Percentiles rank a stretch among this genome's conserved stretches.
phyloP scores from a whole-genome alignment of 1,284 basidiomycete genomes.

The Malassezia slooffiae region DNA sequence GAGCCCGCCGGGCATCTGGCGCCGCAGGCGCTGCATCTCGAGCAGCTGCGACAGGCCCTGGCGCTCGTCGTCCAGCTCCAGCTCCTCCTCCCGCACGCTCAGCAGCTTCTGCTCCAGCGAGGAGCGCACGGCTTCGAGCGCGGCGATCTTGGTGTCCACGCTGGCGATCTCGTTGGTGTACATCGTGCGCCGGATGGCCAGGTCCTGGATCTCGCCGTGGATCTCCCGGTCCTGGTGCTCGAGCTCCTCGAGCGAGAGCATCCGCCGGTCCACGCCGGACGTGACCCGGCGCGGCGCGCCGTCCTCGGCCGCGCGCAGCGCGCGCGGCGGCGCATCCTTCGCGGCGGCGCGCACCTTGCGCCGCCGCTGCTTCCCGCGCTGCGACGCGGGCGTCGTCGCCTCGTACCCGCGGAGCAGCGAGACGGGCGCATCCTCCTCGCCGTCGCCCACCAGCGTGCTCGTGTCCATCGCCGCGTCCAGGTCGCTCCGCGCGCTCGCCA shows the following conservation, averaged over 20 bases:
- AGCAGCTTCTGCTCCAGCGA: slow-evolving; percentile 73
- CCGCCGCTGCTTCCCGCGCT: slow-evolving; percentile 28
- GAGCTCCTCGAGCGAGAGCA: slow-evolving; percentile 35
- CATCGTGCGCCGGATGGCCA: slow-evolving; percentile 25
- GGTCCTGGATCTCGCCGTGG: slow-evolving; percentile 31
- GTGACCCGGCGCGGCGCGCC: background rate
- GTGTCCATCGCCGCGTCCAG: slow-evolving; percentile 17
- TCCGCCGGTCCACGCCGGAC: background rate
- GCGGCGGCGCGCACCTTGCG: slow-evolving; percentile 23
- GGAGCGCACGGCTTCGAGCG: slow-evolving; percentile 67
- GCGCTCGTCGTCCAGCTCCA: slow-evolving; percentile 75
- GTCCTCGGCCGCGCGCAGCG: background rate
- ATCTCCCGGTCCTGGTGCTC: slow-evolving; percentile 38
- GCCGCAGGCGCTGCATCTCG: slow-evolving; percentile 34
- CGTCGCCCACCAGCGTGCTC: slow-evolving; percentile 1
- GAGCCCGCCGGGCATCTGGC: slow-evolving; percentile 42
- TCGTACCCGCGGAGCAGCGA: slow-evolving; percentile 43
- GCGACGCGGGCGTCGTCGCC: slow-evolving; percentile 37
- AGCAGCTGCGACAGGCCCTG: slow-evolving; percentile 36
- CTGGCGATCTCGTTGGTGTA: slow-evolving; percentile 26
- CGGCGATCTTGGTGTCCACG: slow-evolving; percentile 49
- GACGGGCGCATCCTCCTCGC: slow-evolving; percentile 23
- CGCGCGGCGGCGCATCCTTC: slow-evolving; percentile 12
- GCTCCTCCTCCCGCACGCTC: slow-evolving; percentile 80
- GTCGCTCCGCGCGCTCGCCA: slow-evolving; percentile 26